Percentiles rank a stretch among this genome's conserved stretches.
Conservation (phyloP, 2,329 filamentous ascomycete genomes). For the Calonectria pauciramosa region DNA sequence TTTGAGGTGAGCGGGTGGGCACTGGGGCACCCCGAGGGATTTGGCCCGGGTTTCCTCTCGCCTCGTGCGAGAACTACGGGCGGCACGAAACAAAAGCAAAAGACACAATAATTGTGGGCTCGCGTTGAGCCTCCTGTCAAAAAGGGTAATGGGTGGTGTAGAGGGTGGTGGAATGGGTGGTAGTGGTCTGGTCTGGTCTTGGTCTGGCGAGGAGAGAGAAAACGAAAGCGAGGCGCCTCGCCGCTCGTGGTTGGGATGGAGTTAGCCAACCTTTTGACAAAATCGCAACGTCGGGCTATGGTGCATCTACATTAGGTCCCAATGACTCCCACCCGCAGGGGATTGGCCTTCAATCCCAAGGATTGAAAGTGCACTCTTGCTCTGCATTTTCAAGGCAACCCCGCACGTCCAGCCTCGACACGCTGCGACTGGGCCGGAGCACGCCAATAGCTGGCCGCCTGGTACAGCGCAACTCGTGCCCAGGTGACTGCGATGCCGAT, state of each 20-base stretch:
- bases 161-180: not conserved
- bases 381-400: constrained; percentile 13
- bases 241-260: not conserved
- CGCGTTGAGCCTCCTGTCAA: not conserved
- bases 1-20: not conserved
- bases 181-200: not conserved
- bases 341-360: not conserved
- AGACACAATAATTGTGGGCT: constrained; percentile 1
- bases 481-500: constrained; percentile 5
- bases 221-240: constrained; percentile 5
- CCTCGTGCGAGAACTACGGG: not conserved
- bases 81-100: not conserved
- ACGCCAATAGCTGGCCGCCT: constrained; percentile 8
- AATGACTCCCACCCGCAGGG: not conserved
- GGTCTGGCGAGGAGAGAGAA: not conserved
- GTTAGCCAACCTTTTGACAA: constrained; percentile 1
- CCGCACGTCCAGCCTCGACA: constrained; percentile 5
- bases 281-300: not conserved
- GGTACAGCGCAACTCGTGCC: not conserved
- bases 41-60: not conserved
- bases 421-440: not conserved
- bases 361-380: not conserved
- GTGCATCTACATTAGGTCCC: constrained; percentile 6
- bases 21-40: not conserved
- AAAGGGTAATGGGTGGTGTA: not conserved